Evolutionary conservation across 306 rosid species (phyloP).

Genomic region (Castanea crenata): DNA sequence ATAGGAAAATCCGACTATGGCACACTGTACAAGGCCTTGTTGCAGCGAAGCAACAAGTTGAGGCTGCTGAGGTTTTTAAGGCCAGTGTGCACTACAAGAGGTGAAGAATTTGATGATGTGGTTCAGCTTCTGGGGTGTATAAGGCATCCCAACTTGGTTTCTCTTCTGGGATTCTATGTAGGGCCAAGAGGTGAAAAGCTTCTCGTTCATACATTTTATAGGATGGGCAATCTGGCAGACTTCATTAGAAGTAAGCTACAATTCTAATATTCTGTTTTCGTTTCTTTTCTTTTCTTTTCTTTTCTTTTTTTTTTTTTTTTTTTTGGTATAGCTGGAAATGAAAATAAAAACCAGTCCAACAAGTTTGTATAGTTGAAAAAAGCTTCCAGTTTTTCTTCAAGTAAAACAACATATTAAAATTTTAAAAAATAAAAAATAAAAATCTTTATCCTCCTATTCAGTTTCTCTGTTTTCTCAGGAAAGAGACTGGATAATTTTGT

Average conservation of each 20-base stretch:
- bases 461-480: conserved; percentile 8
- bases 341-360: neutral
- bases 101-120: conserved; percentile 56
- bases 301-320: neutral
- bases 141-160: conserved; percentile 80
- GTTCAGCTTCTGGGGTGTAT: conserved; percentile 62
- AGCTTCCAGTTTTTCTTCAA: neutral
- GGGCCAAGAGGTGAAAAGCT: conserved; percentile 98
- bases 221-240: conserved; percentile 67
- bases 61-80: conserved; percentile 85
- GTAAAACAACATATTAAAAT: neutral
- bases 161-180: conserved; percentile 84
- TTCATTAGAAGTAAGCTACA: conserved; percentile 67
- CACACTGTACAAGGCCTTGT: conserved; percentile 79
- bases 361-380: neutral
- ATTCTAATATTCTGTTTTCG: too few relatives aligned
- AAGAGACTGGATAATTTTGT: neutral
- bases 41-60: conserved; percentile 62
- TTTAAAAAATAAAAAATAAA: neutral
- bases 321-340: neutral
- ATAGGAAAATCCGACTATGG: conserved; percentile 91
- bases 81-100: conserved; percentile 63
- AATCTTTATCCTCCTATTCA: neutral
- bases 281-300: neutral
- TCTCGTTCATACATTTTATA: conserved; percentile 80